Evolutionary conservation across 2,329 filamentous ascomycete genomes (phyloP), one percentile per base, ranked within the genome.

Genomic region (Cyphellophora attinorum): DNA sequence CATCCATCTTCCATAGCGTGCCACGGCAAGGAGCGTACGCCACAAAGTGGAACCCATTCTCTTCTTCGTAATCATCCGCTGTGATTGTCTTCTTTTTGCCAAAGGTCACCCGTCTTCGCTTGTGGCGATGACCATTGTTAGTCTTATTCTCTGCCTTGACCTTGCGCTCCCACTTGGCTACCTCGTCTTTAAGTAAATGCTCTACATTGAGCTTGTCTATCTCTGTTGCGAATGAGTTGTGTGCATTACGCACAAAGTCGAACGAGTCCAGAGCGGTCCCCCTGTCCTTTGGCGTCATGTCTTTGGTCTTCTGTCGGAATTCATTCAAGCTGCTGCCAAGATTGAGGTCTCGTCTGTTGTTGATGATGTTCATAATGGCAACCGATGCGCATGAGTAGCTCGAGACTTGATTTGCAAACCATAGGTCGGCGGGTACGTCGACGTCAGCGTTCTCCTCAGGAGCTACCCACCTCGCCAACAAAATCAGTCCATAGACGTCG

Each of bases 391-490:
- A 98, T 16, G 85, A 81, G 57, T 93, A 93, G 36, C 74, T 70
- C 0, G 77, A 80, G 1, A 84, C 81, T 62, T 93, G 89, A 51
- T 95, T 95, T 17, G 88, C 86, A 56, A 95, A 96, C 89, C 91
- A 98, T 12, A 96, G 65, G 18, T 75, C 63, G 3, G 74, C 62
- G 1, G 78, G 77, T 42, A 73, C 79, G 41, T 55, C 67, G 29
- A 61, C 64, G 41, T 71, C 65, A 37, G 67, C 61, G 21, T 25
- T 8, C 4, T 60, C 54, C 36, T 75, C 68, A n/a, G 70, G 66
- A 19, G 73, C 71, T 18, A 72, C 68, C 47, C 76, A 94, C 39
- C 80, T 74, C 50, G 85, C 94, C 2, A 94, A 71, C 44, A 96
- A 91, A 32, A 98, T 81, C n/a, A 96, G 62, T 3, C 89, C 89